phyloP scores from a whole-genome alignment of 768 basidiomycete species.

The Crassisporium funariophilum region DNA sequence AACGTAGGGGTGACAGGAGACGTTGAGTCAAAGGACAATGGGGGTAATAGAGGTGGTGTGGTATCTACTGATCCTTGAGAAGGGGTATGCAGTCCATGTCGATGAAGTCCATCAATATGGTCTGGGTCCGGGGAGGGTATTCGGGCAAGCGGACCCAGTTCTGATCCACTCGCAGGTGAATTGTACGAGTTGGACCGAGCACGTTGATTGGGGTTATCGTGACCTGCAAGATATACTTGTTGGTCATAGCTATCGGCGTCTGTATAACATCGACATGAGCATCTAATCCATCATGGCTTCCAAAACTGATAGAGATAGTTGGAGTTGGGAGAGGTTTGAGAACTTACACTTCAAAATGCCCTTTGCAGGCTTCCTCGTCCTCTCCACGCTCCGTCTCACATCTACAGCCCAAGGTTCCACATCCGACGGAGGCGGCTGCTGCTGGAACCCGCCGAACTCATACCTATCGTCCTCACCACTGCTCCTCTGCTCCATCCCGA shows the following conservation, averaged over 20 bases:
- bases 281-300: too few species aligned
- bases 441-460: constrained; percentile 11
- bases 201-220: constrained; percentile 46
- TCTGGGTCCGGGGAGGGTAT: constrained; percentile 85
- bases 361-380: constrained; percentile 63
- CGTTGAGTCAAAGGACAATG: constrained; percentile 56
- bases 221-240: constrained; percentile 51
- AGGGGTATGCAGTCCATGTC: constrained; percentile 61
- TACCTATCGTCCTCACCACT: constrained; percentile 47
- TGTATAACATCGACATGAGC: constrained; percentile 29
- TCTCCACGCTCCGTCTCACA: constrained; percentile 72
- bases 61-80: constrained; percentile 38
- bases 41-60: constrained; percentile 63
- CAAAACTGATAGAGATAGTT: too few species aligned
- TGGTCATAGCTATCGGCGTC: constrained; percentile 75
- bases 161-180: constrained; percentile 51
- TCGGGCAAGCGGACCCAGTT: constrained; percentile 76
- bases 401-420: constrained; percentile 77
- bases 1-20: constrained; percentile 30
- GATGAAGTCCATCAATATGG: constrained; percentile 85
- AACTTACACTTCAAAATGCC: constrained; percentile 89
- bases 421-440: constrained; percentile 16
- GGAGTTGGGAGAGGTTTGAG: constrained; percentile 6
- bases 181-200: constrained; percentile 85
- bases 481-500: constrained; percentile 51